Percentiles rank a stretch among this genome's conserved stretches.
Evolutionary conservation across 2,329 filamentous ascomycete species (phyloP).

Genomic region (Fusarium foetens): DNA sequence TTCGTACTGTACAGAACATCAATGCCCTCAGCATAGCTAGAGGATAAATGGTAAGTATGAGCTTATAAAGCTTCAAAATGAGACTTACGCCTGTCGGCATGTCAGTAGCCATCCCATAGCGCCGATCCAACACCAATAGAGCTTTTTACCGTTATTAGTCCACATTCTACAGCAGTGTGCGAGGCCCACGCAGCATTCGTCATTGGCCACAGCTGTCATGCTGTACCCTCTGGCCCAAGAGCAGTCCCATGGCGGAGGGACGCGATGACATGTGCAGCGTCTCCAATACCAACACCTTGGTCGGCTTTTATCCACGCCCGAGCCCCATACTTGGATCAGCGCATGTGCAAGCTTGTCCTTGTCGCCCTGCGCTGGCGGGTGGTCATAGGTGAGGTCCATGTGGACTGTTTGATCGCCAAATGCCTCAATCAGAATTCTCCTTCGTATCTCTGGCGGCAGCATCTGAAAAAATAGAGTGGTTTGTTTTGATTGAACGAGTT

Average conservation of each 20-base stretch:
- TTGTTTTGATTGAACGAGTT: too few relatives aligned
- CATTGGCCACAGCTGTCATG: too few relatives aligned
- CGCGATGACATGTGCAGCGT: neutral
- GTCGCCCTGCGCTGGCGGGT: neutral
- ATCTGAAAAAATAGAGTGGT: neutral
- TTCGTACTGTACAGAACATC: neutral
- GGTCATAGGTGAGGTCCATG: neutral
- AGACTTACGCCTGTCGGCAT: neutral
- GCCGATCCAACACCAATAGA: neutral
- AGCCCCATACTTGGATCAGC: neutral
- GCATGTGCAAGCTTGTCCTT: neutral
- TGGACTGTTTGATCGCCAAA: neutral
- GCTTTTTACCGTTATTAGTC: neutral
- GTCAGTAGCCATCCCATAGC: neutral
- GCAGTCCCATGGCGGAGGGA: neutral
- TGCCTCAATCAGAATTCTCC: neutral
- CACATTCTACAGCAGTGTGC: neutral
- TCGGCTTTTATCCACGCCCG: neutral
- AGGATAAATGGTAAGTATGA: neutral
- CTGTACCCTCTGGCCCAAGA: too few relatives aligned
- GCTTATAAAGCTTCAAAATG: fast-evolving
- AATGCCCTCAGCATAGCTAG: neutral
- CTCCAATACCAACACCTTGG: neutral
- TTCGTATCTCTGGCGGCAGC: neutral
- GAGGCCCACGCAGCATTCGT: neutral